Evolutionary conservation across 495 filamentous ascomycete genomes (phyloP).

Genomic region (Aspergillus nanangensis): DNA sequence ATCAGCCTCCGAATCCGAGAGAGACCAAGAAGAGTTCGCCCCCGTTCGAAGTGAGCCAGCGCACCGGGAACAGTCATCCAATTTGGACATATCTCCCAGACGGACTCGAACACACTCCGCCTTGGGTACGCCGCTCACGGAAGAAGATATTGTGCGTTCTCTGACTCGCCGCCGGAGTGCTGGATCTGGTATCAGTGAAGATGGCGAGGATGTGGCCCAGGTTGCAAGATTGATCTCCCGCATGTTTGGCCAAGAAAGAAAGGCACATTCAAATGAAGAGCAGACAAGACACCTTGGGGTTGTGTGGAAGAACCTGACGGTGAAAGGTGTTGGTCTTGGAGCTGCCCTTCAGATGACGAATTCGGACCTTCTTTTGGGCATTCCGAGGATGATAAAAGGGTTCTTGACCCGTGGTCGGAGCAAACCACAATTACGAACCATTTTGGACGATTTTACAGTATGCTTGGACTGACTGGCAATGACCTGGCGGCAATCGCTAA

Average conservation of each 20-base stretch:
- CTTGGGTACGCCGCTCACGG: conserved; percentile 20
- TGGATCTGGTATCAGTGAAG: conserved; percentile 33
- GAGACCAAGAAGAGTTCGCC: background rate
- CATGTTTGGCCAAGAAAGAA: conserved; percentile 60
- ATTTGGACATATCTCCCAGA: background rate
- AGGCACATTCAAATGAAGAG: conserved; percentile 62
- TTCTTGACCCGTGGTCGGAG: conserved; percentile 40
- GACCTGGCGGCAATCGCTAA: no score
- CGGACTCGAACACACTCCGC: background rate
- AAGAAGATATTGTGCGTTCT: conserved; percentile 47
- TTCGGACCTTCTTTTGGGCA: conserved; percentile 56
- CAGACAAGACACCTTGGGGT: conserved; percentile 55
- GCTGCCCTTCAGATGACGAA: conserved; percentile 62
- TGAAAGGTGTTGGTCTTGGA: conserved; percentile 63
- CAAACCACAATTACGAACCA: conserved; percentile 51
- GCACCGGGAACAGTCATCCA: background rate
- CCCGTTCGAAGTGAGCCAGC: background rate
- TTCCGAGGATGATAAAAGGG: conserved; percentile 48
- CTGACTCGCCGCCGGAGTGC: conserved; percentile 47
- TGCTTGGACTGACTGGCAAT: conserved; percentile 1
- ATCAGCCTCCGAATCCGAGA: no score
- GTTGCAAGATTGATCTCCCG: conserved; percentile 57
- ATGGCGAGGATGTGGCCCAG: conserved; percentile 45
- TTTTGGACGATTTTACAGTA: conserved; percentile 59
- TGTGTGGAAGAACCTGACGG: conserved; percentile 57